Base-by-base conservation (phyloP, 345 rosid species). In the Jatropha curcas region DNA sequence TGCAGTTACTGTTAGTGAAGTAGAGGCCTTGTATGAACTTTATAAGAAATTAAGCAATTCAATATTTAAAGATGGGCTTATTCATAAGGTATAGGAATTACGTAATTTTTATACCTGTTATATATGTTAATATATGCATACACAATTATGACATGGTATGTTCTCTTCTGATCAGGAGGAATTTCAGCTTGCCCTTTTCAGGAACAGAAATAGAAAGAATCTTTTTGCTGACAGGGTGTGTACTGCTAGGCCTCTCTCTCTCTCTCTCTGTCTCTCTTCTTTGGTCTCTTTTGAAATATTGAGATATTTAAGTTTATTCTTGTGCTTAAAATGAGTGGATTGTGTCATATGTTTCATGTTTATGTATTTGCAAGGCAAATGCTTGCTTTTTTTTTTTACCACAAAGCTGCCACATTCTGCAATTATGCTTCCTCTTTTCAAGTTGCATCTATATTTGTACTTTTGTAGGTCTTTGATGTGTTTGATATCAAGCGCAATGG, bases 401-500 rank as follows among this genome's bases (percentile, higher is more conserved):
- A 25, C 24, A 51, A n/a, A 57, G 11, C 8, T 25, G n/a, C 16
- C 43, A 33, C 64, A 3, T 60, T 72, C 58, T 64, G 12, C 30
- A 1, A 20, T 57, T 35, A 17, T 22, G 14, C 46, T 60, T 73
- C 24, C 59, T 48, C 16, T 27, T 45, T 51, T 43, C 43, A 12
- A 71, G 51, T 60, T 78, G 48, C 46, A 60, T 70, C 3, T 25
- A n/a, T 5, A 45, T 20, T n/a, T 22, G 34, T 22, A 35, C 24
- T 50, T 64, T 46, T 65, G 75, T 74, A 94, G 98, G 81, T 92
- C 53, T 94, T 92, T 51, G 92, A 94, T 80, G 71, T 90, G 30
- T 94, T 92, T 70, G 98, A 94, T 85, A 53, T 92, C 78, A 94
- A 94, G 82, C 87, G 81, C 72, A 92, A 92, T 84, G 97, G 97